phyloP scores from a whole-genome alignment of 768 basidiomycete genomes.

The Goffeauzyma gilvescens region DNA sequence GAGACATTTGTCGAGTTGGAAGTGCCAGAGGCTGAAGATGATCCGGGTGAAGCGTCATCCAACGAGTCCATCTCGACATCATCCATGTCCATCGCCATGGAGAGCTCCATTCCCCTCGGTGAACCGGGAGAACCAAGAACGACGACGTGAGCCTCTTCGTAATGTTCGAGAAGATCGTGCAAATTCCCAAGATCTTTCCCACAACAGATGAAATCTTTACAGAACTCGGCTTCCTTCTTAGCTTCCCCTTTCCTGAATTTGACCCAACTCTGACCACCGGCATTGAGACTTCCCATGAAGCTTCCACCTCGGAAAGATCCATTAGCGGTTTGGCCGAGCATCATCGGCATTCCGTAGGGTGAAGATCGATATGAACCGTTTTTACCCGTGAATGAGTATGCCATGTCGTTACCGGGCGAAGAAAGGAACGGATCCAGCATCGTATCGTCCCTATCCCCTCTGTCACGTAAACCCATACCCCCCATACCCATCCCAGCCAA shows the following conservation, averaged over 20 bases:
- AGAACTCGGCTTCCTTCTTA: slow-evolving; percentile 12
- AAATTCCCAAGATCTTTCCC: slow-evolving; percentile 19
- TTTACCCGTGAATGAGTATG: slow-evolving; percentile 8
- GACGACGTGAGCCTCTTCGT: slow-evolving; percentile 12
- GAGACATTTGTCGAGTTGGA: slow-evolving; percentile 4
- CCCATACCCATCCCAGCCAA: too few species aligned
- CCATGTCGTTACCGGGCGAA: not conserved
- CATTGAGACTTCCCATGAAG: not conserved
- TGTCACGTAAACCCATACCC: too few species aligned
- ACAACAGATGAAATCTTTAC: slow-evolving; percentile 21
- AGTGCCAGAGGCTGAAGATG: slow-evolving; percentile 15
- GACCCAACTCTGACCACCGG: not conserved
- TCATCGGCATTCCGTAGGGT: not conserved
- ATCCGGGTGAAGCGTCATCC: slow-evolving; percentile 17
- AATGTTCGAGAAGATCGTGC: slow-evolving; percentile 28
- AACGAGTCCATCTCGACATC: slow-evolving; percentile 12
- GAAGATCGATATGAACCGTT: slow-evolving; percentile 10
- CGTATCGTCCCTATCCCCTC: too few species aligned
- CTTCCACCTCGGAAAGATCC: slow-evolving; percentile 4
- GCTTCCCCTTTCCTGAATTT: not conserved
- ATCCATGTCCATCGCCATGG: slow-evolving; percentile 6
- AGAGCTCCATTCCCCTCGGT: slow-evolving; percentile 3
- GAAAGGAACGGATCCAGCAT: not conserved
- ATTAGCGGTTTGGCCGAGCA: not conserved
- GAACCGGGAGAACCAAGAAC: slow-evolving; percentile 4